These are phyloP conservation scores for Cladophialophora yegresii DNA, from an alignment of 2,329 filamentous ascomycete genomes.

Conservation along the genomic window DNA sequence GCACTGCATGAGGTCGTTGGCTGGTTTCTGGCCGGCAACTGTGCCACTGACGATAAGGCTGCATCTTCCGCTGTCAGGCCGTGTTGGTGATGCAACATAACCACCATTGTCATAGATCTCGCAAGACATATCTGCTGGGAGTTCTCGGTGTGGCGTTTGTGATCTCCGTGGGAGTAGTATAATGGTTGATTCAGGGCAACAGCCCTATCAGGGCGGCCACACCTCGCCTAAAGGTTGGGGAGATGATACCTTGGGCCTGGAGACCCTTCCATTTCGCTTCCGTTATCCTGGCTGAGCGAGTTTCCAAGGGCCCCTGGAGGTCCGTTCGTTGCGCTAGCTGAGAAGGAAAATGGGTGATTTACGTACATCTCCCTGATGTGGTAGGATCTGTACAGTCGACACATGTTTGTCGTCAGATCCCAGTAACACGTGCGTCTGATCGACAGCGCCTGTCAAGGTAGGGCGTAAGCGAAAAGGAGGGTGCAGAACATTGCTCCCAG, in stretches of 20 bases:
- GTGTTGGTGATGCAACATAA: conserved; percentile 2
- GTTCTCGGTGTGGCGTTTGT: background rate
- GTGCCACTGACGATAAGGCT: conserved; percentile 10
- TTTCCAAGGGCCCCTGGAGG: background rate
- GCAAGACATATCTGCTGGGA: background rate
- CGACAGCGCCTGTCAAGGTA: conserved; percentile 7
- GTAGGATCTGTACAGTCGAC: background rate
- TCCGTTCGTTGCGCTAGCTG: background rate
- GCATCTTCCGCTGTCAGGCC: background rate
- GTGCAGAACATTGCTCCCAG: conserved; percentile 1
- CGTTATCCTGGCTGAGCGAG: background rate
- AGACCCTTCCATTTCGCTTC: background rate
- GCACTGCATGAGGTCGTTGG: background rate
- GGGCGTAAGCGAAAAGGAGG: conserved; percentile 7
- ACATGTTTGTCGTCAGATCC: conserved; percentile 4
- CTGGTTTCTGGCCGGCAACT: background rate
- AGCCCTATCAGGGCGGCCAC: background rate
- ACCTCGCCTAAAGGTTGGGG: background rate
- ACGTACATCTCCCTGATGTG: background rate
- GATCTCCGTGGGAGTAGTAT: background rate
- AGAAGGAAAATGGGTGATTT: background rate
- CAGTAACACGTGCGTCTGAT: conserved; percentile 14
- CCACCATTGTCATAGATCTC: background rate
- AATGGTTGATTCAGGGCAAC: background rate
- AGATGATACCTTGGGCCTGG: background rate